Base-by-base conservation (phyloP, 2,329 filamentous ascomycete genomes). In the Aspergillus caelatus region DNA sequence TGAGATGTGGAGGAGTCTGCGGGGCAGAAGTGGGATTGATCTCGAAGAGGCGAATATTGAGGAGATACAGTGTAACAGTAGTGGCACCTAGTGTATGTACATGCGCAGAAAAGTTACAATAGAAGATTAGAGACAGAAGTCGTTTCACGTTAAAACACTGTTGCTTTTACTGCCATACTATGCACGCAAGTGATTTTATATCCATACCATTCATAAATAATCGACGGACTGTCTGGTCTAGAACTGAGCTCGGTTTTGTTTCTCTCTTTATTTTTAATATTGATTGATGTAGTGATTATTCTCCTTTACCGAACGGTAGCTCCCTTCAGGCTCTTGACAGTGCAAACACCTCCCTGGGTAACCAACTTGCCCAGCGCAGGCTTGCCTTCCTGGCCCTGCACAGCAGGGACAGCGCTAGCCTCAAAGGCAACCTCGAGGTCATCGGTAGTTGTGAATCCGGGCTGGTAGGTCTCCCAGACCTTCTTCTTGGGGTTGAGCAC, bases 401-500 rank as follows among this genome's bases (percentile, higher is more conserved):
- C 82, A 79, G 90, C 88, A 79, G 92, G 90, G 41, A 97, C 92
- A 53, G 84, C 88, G 52, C 81, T 85, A 3, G 91, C 91, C 73
- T 98, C 91, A 76, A 98, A 99, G 0, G 86, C 93, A 41, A 97
- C 94, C 80, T 94, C 91, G 58, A 94, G 84, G 54, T 79, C 80
- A 9, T 90, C 90, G 1, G 91, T 96, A 9, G 94, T 99, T 34
- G 92, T 96, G 82, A 98, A 98, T 0, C 94, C 95, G 1, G 94
- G 93, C 85, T 98, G 94, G 81, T 97, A 92, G 11, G 86, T 92
- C 85, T 99, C 95, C 94, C 94, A 98, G 65, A 98, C 84, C 89
- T 98, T 98, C 89, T 98, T 99, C 90, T 99, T 99, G 63, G 95
- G 95, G 85, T 98, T 99, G 62, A 99, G 86, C 58, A 94, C 88